These are phyloP conservation scores for Lactuca sativa DNA, from an alignment of 129 eudicot genomes.

Conservation along the genomic window DNA sequence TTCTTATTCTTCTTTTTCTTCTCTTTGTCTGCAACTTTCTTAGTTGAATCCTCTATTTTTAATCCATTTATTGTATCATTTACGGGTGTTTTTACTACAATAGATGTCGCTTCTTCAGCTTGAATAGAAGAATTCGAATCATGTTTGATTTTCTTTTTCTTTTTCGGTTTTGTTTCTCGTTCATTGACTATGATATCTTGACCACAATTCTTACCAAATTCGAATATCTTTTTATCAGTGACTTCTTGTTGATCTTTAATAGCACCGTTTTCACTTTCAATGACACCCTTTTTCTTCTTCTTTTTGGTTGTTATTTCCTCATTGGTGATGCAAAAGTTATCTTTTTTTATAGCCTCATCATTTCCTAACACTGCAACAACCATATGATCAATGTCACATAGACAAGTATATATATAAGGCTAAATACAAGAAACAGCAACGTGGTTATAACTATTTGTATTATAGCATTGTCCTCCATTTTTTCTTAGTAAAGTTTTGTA, in stretches of 20 bases:
- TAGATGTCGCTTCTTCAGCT: slow-evolving; percentile 9
- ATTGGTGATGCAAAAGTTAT: slow-evolving; percentile 14
- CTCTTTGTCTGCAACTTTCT: slow-evolving; percentile 15
- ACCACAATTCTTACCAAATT: slow-evolving; percentile 25
- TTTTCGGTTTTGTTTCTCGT: slow-evolving; percentile 31
- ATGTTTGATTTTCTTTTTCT: slow-evolving; percentile 37
- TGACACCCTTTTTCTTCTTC: slow-evolving; percentile 44
- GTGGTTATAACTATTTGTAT: no score
- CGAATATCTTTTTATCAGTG: slow-evolving; percentile 12
- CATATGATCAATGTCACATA: background rate
- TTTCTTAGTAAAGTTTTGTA: no score
- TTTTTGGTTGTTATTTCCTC: slow-evolving; percentile 35
- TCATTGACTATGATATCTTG: slow-evolving; percentile 24
- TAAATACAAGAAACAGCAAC: background rate
- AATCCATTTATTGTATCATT: slow-evolving; percentile 1
- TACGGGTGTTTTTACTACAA: slow-evolving; percentile 3
- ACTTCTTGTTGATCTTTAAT: slow-evolving; percentile 19
- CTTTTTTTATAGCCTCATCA: slow-evolving; percentile 23
- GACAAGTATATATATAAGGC: background rate
- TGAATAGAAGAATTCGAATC: slow-evolving; percentile 18
- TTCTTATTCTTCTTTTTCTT: slow-evolving; percentile 44
- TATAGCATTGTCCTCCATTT: no score
- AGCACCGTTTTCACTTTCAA: slow-evolving; percentile 24
- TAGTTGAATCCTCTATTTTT: slow-evolving; percentile 5
- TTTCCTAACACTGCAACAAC: slow-evolving; percentile 19